These are phyloP conservation scores for Hura crepitans DNA, from an alignment of 441 rosid species.

Conservation along the genomic window DNA sequence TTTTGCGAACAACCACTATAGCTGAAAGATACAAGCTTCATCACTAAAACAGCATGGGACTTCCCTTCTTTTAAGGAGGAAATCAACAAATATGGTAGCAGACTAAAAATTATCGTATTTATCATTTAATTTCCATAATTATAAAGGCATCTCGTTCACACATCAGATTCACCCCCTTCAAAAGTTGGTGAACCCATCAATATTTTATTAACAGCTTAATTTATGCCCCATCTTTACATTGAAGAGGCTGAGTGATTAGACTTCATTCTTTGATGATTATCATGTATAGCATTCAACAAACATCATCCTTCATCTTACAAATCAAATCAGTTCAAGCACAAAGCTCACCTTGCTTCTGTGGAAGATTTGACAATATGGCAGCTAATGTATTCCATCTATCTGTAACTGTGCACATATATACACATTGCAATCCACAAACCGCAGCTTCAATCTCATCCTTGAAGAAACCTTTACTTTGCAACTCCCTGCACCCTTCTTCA, in stretches of 20 bases:
- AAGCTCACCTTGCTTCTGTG: conserved; percentile 62
- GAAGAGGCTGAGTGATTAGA: background rate
- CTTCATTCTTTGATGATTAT: background rate
- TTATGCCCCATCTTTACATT: background rate
- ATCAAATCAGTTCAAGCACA: conserved; percentile 8
- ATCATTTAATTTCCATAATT: background rate
- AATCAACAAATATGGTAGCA: background rate
- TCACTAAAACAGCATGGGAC: background rate
- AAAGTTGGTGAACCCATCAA: background rate
- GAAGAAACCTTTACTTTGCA: conserved; percentile 51
- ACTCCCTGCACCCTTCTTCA: conserved; percentile 76
- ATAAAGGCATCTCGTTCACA: background rate
- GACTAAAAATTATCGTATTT: background rate
- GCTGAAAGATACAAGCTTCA: background rate
- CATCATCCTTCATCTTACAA: background rate
- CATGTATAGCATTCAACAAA: background rate
- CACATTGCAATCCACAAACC: conserved; percentile 81
- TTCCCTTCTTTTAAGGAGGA: background rate
- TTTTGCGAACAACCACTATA: background rate
- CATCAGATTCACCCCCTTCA: background rate
- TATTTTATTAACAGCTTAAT: background rate
- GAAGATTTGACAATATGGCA: conserved; percentile 78
- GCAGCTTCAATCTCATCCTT: conserved; percentile 69
- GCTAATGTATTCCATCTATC: conserved; percentile 88
- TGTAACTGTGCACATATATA: conserved; percentile 64